Conservation (phyloP, 1,284 basidiomycete genomes). For the Boletellus sp. region DNA sequence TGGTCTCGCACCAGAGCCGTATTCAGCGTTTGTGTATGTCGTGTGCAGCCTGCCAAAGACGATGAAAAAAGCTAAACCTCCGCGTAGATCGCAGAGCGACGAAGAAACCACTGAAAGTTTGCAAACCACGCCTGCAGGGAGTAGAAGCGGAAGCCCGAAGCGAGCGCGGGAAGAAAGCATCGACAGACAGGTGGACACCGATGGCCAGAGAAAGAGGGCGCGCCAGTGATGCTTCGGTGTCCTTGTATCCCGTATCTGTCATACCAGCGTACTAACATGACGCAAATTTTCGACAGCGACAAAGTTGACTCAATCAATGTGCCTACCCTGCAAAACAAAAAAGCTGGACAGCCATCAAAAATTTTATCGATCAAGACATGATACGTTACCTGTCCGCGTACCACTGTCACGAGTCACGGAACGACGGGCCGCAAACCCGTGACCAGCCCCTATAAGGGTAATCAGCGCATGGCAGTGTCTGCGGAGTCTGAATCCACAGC, state of each 20-base stretch:
- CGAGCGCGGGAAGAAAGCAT: slow-evolving; percentile 8
- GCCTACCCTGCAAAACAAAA: too few relatives aligned
- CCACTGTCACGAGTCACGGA: too few relatives aligned
- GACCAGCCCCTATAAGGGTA: too few relatives aligned
- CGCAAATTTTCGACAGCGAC: slow-evolving; percentile 35
- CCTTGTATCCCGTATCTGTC: not conserved
- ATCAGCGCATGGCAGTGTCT: too few relatives aligned
- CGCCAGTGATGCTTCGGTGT: slow-evolving; percentile 12
- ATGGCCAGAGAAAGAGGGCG: slow-evolving; percentile 9
- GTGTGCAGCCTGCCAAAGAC: not conserved
- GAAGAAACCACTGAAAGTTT: slow-evolving; percentile 26
- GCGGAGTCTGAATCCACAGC: too few relatives aligned
- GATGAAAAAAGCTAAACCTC: not conserved
- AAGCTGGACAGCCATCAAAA: too few relatives aligned
- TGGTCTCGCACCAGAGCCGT: slow-evolving; percentile 15
- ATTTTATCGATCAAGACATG: too few relatives aligned
- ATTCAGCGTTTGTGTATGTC: slow-evolving; percentile 24
- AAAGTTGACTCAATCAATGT: not conserved
- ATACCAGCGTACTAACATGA: not conserved
- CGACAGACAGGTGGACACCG: not conserved
- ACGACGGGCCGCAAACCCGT: too few relatives aligned
- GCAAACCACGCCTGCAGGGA: slow-evolving; percentile 25
- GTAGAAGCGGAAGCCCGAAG: slow-evolving; percentile 15
- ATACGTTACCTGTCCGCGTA: too few relatives aligned
- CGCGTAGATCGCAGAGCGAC: slow-evolving; percentile 22